Conservation (phyloP, 345 rosid genomes). For the Citrus glauca region DNA sequence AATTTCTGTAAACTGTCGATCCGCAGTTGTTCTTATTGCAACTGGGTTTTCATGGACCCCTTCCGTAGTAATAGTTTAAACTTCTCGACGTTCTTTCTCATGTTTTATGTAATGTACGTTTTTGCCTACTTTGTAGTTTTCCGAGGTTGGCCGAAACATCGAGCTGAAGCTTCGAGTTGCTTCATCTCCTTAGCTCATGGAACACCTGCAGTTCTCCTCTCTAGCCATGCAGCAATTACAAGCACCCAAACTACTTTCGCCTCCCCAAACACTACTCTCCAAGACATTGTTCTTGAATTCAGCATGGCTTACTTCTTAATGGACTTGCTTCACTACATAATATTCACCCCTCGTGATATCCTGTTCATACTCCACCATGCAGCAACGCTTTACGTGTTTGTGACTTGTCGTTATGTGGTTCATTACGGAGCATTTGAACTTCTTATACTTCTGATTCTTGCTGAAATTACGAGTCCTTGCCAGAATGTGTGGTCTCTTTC, state of each 20-base stretch:
- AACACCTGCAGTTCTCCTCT: slow-evolving; percentile 63
- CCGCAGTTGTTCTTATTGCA: too few species aligned
- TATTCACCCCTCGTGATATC: slow-evolving; percentile 53
- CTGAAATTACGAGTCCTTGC: slow-evolving; percentile 76
- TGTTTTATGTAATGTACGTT: slow-evolving; percentile 44
- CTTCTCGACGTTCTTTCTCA: slow-evolving; percentile 32
- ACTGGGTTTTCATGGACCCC: slow-evolving; percentile 26
- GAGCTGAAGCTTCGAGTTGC: slow-evolving; percentile 70
- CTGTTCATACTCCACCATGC: slow-evolving; percentile 89
- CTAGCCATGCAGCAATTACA: slow-evolving; percentile 34
- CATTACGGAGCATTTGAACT: slow-evolving; percentile 58
- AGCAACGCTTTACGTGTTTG: slow-evolving; percentile 66
- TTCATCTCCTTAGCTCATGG: slow-evolving; percentile 75
- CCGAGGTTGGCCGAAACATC: slow-evolving; percentile 54
- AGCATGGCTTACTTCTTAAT: slow-evolving; percentile 70
- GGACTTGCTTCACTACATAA: slow-evolving; percentile 68
- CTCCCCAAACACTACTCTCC: slow-evolving; percentile 47
- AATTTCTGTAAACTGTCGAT: background rate
- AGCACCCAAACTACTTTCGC: slow-evolving; percentile 28
- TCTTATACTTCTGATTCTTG: slow-evolving; percentile 56
- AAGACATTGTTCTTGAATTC: slow-evolving; percentile 64
- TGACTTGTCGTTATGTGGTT: slow-evolving; percentile 60
- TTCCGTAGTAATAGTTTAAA: slow-evolving; percentile 8
- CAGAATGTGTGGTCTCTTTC: slow-evolving; percentile 73
- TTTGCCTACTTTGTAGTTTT: slow-evolving; percentile 46